Evolutionary conservation across 179 eudicot species (phyloP).

Genomic region (Heliamphora pulchella): DNA sequence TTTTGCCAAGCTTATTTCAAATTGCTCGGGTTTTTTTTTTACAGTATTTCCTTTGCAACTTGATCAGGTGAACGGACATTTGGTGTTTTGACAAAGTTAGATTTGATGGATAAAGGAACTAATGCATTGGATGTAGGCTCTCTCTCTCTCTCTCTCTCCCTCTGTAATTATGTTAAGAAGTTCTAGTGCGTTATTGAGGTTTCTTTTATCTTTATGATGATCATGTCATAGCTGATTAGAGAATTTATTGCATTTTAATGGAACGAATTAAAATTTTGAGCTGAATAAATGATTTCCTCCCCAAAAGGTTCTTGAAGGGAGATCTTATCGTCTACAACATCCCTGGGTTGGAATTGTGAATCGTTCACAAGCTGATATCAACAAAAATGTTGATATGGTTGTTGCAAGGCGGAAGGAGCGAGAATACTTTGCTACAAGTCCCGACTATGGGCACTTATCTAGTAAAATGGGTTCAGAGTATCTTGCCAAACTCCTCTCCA

Average conservation of each 20-base stretch:
- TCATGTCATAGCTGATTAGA: neutral
- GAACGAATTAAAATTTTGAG: neutral
- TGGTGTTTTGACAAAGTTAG: slow-evolving; percentile 88
- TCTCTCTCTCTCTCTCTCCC: slow-evolving; percentile 10
- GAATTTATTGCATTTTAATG: neutral
- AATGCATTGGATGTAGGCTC: slow-evolving; percentile 78
- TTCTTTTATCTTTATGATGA: neutral
- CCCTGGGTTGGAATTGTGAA: slow-evolving; percentile 97
- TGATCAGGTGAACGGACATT: slow-evolving; percentile 83
- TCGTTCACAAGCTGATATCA: slow-evolving; percentile 92
- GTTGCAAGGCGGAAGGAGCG: slow-evolving; percentile 73
- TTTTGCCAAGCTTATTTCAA: slow-evolving; percentile 1
- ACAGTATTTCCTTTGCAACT: slow-evolving; percentile 14
- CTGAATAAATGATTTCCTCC: neutral
- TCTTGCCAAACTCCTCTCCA: slow-evolving; percentile 85
- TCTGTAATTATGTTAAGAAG: neutral
- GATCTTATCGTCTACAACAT: slow-evolving; percentile 67
- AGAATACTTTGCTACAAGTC: slow-evolving; percentile 80
- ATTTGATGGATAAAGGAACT: slow-evolving; percentile 99
- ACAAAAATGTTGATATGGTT: slow-evolving; percentile 73
- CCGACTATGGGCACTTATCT: slow-evolving; percentile 76
- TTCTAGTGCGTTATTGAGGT: neutral
- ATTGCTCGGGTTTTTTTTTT: slow-evolving; percentile 7
- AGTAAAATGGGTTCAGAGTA: slow-evolving; percentile 95
- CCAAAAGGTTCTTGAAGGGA: slow-evolving; percentile 86